Base-by-base conservation (phyloP, 495 filamentous ascomycete species). In the Podospora comata region DNA sequence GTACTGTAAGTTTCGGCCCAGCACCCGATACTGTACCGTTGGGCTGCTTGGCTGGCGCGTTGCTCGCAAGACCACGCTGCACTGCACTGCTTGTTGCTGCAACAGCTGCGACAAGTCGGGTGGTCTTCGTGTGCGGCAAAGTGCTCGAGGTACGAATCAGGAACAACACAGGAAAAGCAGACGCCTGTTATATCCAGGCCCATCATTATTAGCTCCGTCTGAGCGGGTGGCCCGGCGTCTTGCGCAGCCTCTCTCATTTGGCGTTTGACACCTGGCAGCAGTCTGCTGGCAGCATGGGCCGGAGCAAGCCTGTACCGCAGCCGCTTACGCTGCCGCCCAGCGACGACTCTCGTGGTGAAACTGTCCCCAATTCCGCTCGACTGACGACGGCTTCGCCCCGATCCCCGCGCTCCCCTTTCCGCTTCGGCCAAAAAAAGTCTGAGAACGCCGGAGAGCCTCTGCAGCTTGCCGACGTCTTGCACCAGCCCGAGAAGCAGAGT, bases 371-470 rank as follows among this genome's bases (percentile, higher is more conserved):
- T 64, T 72, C 71, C 65, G 79, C 75, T 65, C 60, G 61, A 67
- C 44, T 65, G 13, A 72, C 77, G 53, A 72, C 77, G 53, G 80
- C 71, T 65, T 85, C 83, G 63, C 83, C 83, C 56, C 81, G 78
- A 70, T 84, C 84, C 23, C 84, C 84, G 64, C 83, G 78, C 70
- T 85, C 84, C 20, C 84, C 84, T 7, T 82, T 85, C 71, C 76
- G 79, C 44, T 80, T 80, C 74, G 79, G 71, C 71, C 75, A 74
- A 66, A 72, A 74, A 69, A 79, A 74, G 64, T 26, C 75, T 54
- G 76, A 74, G 62, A 67, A 64, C 67, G 67, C 67, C 68, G 77
- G 76, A 70, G 75, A 77, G 62, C 68, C 72, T 19, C 72, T 76
- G 70, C 79, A 79, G 62, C 72, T 78, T 65, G 73, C 78, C 76